Evolutionary conservation across 208 protist genomes (phyloP).

Genomic region (Leishmania guyanensis): DNA sequence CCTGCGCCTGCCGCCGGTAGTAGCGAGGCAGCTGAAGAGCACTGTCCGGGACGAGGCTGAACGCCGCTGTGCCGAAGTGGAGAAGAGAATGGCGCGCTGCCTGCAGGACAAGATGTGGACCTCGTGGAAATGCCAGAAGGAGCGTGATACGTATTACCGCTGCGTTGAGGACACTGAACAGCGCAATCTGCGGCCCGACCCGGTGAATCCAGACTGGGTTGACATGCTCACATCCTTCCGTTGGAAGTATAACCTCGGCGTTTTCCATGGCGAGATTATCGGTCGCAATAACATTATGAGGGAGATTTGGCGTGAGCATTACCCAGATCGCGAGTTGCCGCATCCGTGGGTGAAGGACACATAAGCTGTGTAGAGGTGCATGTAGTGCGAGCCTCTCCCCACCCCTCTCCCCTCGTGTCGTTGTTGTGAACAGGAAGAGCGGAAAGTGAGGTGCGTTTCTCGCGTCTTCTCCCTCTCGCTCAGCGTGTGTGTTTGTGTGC

Average conservation of each 20-base stretch:
- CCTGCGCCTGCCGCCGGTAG: conserved; percentile 70
- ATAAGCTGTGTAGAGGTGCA: conserved; percentile 5
- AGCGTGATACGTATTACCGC: conserved; percentile 72
- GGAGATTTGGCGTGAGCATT: conserved; percentile 75
- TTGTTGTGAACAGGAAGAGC: background rate
- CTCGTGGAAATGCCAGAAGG: conserved; percentile 90
- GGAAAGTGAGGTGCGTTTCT: background rate
- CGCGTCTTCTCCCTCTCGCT: background rate
- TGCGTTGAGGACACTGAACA: conserved; percentile 57
- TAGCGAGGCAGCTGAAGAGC: conserved; percentile 63
- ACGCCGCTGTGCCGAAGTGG: conserved; percentile 68
- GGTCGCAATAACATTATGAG: conserved; percentile 81
- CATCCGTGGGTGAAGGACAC: conserved; percentile 83
- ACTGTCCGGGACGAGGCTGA: conserved; percentile 58
- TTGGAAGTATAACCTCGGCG: conserved; percentile 87
- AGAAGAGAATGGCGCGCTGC: conserved; percentile 85
- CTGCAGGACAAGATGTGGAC: conserved; percentile 91
- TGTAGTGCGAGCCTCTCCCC: background rate
- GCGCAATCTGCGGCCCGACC: conserved; percentile 31
- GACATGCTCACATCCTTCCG: conserved; percentile 71
- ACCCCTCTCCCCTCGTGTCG: background rate
- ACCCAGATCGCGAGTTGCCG: conserved; percentile 77
- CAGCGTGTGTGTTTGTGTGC: conserved; percentile 3
- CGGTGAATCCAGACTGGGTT: conserved; percentile 20
- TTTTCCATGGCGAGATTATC: conserved; percentile 80